Base-by-base conservation (phyloP, 192 early-diverging fungal species). In the Phycomyces nitens region DNA sequence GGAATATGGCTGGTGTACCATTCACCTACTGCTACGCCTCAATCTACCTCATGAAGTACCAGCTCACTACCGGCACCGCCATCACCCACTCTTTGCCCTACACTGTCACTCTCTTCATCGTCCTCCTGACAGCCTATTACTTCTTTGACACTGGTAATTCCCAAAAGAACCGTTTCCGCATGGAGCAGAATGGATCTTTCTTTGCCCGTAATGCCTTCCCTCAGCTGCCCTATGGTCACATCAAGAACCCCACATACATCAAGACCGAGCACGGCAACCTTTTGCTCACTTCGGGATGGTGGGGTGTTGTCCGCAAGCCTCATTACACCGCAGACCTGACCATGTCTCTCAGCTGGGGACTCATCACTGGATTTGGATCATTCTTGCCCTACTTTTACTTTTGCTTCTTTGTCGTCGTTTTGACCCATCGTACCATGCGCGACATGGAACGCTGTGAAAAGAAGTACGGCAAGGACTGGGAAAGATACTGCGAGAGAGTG, bases 391-490 rank as follows among this genome's bases (percentile, higher is more conserved):
- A 90, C 83, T 95, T 97, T 71, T 95, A 95, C 68, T 78, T 86
- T n/a, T 70, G 80, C 49, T 97, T 94, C 80, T 97, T 97, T 73
- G 66, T 84, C 16, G 77, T 88, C 16, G 81, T 97, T 22, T 80
- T 97, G 15, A 67, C 88, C 40, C 94, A 97, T 76, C 90, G 94
- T 62, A 88, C 86, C 34, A 70, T 75, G 61, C 82, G 94, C 34
- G 94, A 97, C 73, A 93, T 94, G 75, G 75, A 85, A 65, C 85
- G 88, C 61, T 97, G 94, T 75, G 76, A 85, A 29, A 79, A 77
- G 21, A 97, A 97, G 76, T 97, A 97, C 75, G 89, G 89, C 43
- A 86, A 85, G 57, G 92, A 94, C 69, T 96, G 94, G 94, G 81
- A 86, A 26, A 69, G 74, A 55, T 96, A 96, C 77, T 88, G 86